A percentile compares a stretch with the other conserved stretches of the same genome.
Conservation (phyloP, 768 basidiomycete genomes). For the Auriculariales sp. region DNA sequence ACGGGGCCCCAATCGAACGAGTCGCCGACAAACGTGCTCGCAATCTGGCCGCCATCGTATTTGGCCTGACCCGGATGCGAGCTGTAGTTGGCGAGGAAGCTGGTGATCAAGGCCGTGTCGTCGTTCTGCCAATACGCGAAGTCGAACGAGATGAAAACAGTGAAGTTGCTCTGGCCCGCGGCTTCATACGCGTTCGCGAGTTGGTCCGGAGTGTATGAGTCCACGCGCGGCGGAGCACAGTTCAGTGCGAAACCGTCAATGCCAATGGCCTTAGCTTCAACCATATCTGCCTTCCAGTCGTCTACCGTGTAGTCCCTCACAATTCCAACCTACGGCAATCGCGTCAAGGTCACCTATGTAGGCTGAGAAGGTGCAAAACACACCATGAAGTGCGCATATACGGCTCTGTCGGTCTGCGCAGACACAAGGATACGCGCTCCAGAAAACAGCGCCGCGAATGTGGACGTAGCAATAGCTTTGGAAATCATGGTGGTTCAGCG, state of each 20-base stretch:
- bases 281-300: not conserved
- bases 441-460: not conserved
- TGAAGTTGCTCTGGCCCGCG: not conserved
- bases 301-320: not conserved
- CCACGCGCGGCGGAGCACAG: not conserved
- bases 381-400: not conserved
- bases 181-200: not conserved
- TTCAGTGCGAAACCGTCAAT: not conserved
- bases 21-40: not conserved
- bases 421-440: not conserved
- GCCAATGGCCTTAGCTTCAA: not conserved
- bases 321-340: not conserved
- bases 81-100: constrained; percentile 1
- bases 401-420: not conserved
- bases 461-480: not conserved
- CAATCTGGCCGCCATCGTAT: not conserved
- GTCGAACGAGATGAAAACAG: not conserved
- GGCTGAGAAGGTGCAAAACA: not conserved
- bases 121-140: constrained; percentile 1
- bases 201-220: not conserved
- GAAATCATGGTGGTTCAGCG: not conserved
- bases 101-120: not conserved
- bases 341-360: not conserved
- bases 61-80: not conserved
- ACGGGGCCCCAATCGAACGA: constrained; percentile 1